Percentiles rank a stretch among this genome's conserved stretches.
Conservation (phyloP, 495 filamentous ascomycete species). For the Hypoxylon perforatum region DNA sequence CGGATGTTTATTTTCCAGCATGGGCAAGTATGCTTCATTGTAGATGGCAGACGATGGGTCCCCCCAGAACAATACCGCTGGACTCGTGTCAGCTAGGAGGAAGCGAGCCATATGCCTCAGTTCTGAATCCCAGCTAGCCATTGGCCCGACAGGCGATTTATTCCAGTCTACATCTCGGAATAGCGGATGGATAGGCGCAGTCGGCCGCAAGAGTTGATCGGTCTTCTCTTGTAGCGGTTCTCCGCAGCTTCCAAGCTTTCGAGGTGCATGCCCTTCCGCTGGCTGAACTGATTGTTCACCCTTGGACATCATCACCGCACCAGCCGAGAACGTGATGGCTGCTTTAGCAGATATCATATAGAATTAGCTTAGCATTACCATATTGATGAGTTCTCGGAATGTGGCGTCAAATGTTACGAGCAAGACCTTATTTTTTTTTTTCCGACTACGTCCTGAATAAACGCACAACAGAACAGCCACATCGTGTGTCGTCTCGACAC, state of each 20-base stretch:
- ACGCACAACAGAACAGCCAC: not conserved
- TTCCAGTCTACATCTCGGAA: conserved; percentile 22
- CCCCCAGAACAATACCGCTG: conserved; percentile 55
- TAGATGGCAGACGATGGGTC: conserved; percentile 56
- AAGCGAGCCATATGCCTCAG: conserved; percentile 37
- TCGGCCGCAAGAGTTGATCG: not conserved
- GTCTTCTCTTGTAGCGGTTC: not conserved
- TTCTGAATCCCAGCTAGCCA: conserved; percentile 11
- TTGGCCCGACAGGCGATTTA: conserved; percentile 18
- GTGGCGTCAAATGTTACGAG: too few relatives aligned
- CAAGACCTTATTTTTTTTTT: too few relatives aligned
- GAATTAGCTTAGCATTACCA: too few relatives aligned
- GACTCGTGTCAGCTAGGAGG: conserved; percentile 40
- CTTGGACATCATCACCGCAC: conserved; percentile 24
- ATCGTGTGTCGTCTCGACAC: not conserved
- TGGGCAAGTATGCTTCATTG: conserved; percentile 57
- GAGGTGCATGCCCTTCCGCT: not conserved
- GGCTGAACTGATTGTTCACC: not conserved
- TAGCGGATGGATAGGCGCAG: conserved; percentile 5
- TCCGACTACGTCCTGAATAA: not conserved
- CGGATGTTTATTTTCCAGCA: conserved; percentile 53
- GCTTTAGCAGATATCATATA: too few relatives aligned
- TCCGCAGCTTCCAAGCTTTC: not conserved
- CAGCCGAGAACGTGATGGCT: not conserved
- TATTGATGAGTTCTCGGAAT: too few relatives aligned